These are phyloP conservation scores for Phoma sp. DNA, from an alignment of 2,329 filamentous ascomycete genomes.

Conservation along the genomic window DNA sequence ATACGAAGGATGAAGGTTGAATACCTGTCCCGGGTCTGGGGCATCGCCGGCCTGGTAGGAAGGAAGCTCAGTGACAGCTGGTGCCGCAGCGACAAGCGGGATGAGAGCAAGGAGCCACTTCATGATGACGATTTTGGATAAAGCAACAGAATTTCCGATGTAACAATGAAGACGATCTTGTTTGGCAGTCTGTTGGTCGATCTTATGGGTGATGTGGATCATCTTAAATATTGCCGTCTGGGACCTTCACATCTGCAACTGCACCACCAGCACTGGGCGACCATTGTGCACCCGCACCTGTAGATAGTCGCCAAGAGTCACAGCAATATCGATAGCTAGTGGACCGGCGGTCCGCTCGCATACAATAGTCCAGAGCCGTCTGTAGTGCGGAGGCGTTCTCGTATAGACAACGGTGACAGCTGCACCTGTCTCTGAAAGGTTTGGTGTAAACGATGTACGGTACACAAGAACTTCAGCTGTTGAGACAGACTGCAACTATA, in stretches of 20 bases:
- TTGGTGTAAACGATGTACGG: conserved; percentile 12
- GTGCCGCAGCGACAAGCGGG: conserved; percentile 40
- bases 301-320: conserved; percentile 32
- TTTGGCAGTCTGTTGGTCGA: conserved; percentile 36
- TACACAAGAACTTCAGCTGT: conserved; percentile 8
- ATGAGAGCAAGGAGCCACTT: conserved; percentile 46
- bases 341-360: conserved; percentile 39
- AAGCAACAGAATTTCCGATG: conserved; percentile 18
- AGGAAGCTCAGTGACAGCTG: conserved; percentile 14
- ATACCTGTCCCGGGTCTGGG: conserved; percentile 39
- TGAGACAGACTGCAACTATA: neutral
- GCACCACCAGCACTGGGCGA: neutral
- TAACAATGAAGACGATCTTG: conserved; percentile 18
- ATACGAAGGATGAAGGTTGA: neutral
- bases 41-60: conserved; percentile 25
- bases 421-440: conserved; percentile 13
- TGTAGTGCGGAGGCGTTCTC: conserved; percentile 37
- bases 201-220: conserved; percentile 28
- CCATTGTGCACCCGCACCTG: neutral
- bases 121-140: conserved; percentile 39
- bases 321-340: conserved; percentile 44
- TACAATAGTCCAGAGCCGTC: conserved; percentile 34
- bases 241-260: conserved; percentile 12
- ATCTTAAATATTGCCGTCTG: conserved; percentile 41
- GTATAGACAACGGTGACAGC: conserved; percentile 28